Evolutionary conservation across 2,329 filamentous ascomycete species (phyloP).

Genomic region (Colletotrichum sp.): DNA sequence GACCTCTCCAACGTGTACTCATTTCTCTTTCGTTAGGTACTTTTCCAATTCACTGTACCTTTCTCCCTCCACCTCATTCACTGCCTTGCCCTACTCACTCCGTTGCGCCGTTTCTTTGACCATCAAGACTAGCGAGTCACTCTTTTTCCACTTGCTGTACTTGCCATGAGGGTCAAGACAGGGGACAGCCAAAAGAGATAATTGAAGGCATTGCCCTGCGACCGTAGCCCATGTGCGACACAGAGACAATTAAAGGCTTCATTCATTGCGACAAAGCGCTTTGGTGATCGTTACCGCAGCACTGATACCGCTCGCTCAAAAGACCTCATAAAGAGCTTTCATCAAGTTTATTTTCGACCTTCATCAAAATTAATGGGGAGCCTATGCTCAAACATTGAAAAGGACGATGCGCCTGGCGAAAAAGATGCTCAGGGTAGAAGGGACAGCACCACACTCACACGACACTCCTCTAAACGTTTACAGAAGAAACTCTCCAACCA

Average conservation of each 20-base stretch:
- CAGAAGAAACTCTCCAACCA: constrained; percentile 5
- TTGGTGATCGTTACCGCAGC: not conserved
- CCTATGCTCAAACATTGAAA: constrained; percentile 21
- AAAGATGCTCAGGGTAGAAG: constrained; percentile 20
- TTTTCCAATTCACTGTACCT: not conserved
- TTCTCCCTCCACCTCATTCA: not conserved
- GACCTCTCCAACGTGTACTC: not conserved
- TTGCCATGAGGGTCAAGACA: not conserved
- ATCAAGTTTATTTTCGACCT: not conserved
- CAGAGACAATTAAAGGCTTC: not conserved
- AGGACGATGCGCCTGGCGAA: constrained; percentile 19
- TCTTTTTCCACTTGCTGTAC: not conserved
- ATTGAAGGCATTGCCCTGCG: not conserved
- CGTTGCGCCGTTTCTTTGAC: not conserved
- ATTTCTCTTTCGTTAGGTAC: not conserved
- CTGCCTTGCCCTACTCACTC: not conserved
- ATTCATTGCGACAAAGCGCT: not conserved
- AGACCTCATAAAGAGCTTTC: not conserved
- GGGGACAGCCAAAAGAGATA: not conserved
- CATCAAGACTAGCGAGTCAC: not conserved
- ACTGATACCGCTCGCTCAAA: not conserved
- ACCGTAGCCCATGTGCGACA: not conserved
- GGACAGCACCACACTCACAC: constrained; percentile 3
- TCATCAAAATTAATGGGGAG: constrained; percentile 13
- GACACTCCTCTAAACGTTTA: constrained; percentile 10